These are phyloP conservation scores for Brassica carinata DNA, from an alignment of 345 rosid genomes.

Conservation along the genomic window DNA sequence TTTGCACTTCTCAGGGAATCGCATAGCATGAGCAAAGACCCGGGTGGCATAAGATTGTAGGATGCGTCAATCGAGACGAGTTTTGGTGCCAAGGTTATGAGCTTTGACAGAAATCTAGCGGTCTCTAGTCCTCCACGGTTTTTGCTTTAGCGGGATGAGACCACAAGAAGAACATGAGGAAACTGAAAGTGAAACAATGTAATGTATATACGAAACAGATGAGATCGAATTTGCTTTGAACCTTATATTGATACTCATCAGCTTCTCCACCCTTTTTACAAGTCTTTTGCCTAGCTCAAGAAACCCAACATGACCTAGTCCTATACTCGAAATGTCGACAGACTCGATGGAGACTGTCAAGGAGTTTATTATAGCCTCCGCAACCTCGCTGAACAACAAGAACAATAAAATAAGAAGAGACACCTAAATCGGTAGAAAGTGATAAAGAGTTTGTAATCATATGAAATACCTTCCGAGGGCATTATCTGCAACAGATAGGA, in stretches of 20 bases:
- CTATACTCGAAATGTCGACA: constrained; percentile 73
- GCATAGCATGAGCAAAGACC: constrained; percentile 60
- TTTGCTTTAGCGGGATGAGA: constrained; percentile 56
- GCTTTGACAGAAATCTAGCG: constrained; percentile 73
- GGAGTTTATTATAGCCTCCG: constrained; percentile 57
- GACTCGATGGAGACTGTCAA: constrained; percentile 49
- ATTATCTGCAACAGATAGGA: constrained; percentile 80
- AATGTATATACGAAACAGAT: not conserved
- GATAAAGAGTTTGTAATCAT: not conserved
- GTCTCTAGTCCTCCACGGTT: constrained; percentile 82
- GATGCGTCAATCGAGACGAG: constrained; percentile 61
- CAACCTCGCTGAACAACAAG: constrained; percentile 57
- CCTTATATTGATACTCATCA: constrained; percentile 74
- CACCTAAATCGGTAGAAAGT: constrained; percentile 11
- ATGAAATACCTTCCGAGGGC: constrained; percentile 66
- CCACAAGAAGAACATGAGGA: constrained; percentile 17
- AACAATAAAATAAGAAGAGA: constrained; percentile 23
- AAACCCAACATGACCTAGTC: constrained; percentile 80
- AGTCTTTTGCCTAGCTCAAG: constrained; percentile 49
- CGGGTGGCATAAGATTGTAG: constrained; percentile 80
- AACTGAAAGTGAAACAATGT: constrained; percentile 3
- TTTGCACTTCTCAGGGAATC: constrained; percentile 55
- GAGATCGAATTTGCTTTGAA: constrained; percentile 36
- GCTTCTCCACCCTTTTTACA: constrained; percentile 43
- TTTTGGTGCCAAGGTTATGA: constrained; percentile 59